A percentile compares a stretch with the other conserved stretches of the same genome.
Conservation (phyloP, 768 basidiomycete genomes). For the Pulveroboletus frians region DNA sequence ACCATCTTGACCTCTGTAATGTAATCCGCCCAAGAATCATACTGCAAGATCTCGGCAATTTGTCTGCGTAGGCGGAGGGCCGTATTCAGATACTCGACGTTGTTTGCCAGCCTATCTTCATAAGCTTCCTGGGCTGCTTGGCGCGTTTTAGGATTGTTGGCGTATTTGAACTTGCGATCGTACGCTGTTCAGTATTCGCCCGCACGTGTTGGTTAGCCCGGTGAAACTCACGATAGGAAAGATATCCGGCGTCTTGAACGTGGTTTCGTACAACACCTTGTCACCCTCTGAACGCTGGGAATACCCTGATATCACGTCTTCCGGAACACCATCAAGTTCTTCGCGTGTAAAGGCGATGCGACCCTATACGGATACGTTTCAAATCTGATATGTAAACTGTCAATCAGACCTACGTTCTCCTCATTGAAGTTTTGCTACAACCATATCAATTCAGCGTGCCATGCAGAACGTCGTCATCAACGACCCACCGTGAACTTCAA, state of each 20-base stretch:
- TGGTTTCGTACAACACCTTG: slow-evolving; percentile 63
- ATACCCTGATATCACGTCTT: slow-evolving; percentile 76
- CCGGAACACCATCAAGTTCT: slow-evolving; percentile 77
- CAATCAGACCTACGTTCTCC: slow-evolving; percentile 53
- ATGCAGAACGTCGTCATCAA: neutral
- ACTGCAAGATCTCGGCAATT: slow-evolving; percentile 63
- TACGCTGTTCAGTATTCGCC: neutral
- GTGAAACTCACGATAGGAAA: slow-evolving; percentile 57
- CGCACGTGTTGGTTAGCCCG: neutral
- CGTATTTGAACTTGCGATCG: slow-evolving; percentile 65
- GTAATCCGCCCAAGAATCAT: slow-evolving; percentile 81
- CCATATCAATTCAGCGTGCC: neutral
- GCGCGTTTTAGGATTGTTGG: slow-evolving; percentile 65
- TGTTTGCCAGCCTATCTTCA: slow-evolving; percentile 64
- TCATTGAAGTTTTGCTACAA: slow-evolving; percentile 84
- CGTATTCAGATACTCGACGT: slow-evolving; percentile 64
- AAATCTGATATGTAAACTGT: neutral
- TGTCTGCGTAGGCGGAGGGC: slow-evolving; percentile 66
- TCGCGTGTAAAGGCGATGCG: slow-evolving; percentile 59
- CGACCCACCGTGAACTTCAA: slow-evolving; percentile 69
- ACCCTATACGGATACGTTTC: slow-evolving; percentile 39
- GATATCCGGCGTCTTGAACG: slow-evolving; percentile 80
- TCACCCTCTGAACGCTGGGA: slow-evolving; percentile 55
- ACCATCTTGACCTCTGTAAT: slow-evolving; percentile 84
- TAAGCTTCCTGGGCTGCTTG: slow-evolving; percentile 58